Evolutionary conservation across 192 early-diverging fungal genomes (phyloP), one percentile per base, ranked within the genome.

Genomic region (Podila epigama): DNA sequence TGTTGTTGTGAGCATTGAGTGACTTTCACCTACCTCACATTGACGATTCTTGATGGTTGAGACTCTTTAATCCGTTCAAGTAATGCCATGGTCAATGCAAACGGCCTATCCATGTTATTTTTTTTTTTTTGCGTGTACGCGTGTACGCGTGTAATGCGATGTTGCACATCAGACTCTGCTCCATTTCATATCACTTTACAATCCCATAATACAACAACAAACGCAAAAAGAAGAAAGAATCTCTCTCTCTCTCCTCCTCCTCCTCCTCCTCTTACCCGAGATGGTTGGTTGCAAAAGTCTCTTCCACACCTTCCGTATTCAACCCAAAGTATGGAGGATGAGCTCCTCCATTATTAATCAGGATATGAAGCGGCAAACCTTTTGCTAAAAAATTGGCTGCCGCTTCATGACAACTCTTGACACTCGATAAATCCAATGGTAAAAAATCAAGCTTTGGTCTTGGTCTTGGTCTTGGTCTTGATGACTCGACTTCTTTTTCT

Each of bases 271-370:
- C 75, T 63, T 71, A 79, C 41, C 75, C 87, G 62, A 86, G 81
- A 33, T 87, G 81, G 53, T 89, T 89, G 11, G 72, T 70, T 2
- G 72, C 83, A 60, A 89, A 85, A 53, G 81, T 81, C 7, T 71
- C 53, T 54, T 84, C 81, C 33, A 84, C 66, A 0, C 81, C 82
- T 57, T 84, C 69, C 0, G 57, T 65, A 37, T 60, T 80, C 58
- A 83, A 40, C 5, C 52, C 55, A 48, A 53, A 83, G 0, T 70
- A 69, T 28, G 53, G 62, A 9, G 55, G 68, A 60, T 68, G 63
- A 33, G 68, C 68, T 0, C 73, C 73, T 25, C 73, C 73, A 27
- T 77, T 77, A 39, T 77, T 77, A 56, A 77, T 31, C 10, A 87
- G 57, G 56, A 87, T 87, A 60, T 87, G 86, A 27, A 84, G 69